phyloP scores from a whole-genome alignment of 2,329 filamentous ascomycete genomes.

The Ophiostoma ulmi region DNA sequence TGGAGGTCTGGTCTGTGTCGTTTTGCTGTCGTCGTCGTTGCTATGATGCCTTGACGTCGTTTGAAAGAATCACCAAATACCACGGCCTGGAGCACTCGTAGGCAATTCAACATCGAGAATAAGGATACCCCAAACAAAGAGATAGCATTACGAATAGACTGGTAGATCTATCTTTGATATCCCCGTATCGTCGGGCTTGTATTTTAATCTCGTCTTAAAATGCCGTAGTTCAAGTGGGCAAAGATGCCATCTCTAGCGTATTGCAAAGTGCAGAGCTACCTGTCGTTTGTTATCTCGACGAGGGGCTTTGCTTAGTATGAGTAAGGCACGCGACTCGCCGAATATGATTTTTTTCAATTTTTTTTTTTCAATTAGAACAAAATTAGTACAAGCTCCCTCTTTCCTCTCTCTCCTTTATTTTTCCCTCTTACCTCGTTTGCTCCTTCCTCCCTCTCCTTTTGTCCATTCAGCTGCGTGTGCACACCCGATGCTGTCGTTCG shows the following conservation, averaged over 20 bases:
- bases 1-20: neutral
- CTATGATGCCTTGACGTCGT: neutral
- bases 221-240: neutral
- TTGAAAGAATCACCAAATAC: neutral
- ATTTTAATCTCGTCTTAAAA: neutral
- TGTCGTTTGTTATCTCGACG: slow-evolving; percentile 1
- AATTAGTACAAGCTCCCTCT: neutral
- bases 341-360: neutral
- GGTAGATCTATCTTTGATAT: neutral
- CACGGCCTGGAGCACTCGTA: neutral
- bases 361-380: neutral
- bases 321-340: neutral
- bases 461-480: neutral
- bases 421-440: neutral
- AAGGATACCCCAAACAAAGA: neutral
- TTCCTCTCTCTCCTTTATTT: neutral
- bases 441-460: slow-evolving; percentile 1
- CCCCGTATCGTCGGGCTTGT: neutral
- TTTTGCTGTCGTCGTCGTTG: neutral
- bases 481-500: neutral
- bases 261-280: neutral
- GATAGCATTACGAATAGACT: neutral
- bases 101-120: too few relatives aligned
- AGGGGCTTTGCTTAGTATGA: neutral
- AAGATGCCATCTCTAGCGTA: slow-evolving; percentile 8